Evolutionary conservation across 2,329 filamentous ascomycete genomes (phyloP).

Genomic region (Epichloe glyceriae): DNA sequence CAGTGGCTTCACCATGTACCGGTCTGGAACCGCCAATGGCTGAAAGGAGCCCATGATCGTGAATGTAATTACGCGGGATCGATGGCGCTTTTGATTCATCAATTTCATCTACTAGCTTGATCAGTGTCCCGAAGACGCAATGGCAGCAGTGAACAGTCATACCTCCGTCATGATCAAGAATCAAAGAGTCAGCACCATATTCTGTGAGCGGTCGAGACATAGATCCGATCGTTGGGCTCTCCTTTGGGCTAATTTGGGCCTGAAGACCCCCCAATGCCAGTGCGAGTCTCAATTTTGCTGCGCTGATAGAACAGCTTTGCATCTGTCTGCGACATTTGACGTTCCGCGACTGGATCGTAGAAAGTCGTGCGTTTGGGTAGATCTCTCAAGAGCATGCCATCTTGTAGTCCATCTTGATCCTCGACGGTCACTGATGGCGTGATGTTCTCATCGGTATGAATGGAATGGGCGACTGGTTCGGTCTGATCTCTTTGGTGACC

Average conservation of each 20-base stretch:
- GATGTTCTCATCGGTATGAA: background rate
- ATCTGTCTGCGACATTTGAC: slow-evolving; percentile 86
- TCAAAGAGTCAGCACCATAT: slow-evolving; percentile 23
- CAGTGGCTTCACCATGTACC: slow-evolving; percentile 20
- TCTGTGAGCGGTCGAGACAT: slow-evolving; percentile 23
- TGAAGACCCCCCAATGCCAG: slow-evolving; percentile 16
- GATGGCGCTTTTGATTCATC: slow-evolving; percentile 4
- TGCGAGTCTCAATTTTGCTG: slow-evolving; percentile 52
- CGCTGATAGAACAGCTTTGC: slow-evolving; percentile 93
- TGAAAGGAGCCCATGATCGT: background rate
- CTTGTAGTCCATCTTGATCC: slow-evolving; percentile 25
- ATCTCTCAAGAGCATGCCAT: slow-evolving; percentile 49
- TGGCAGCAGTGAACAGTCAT: slow-evolving; percentile 5
- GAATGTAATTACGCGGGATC: background rate
- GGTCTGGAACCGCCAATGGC: slow-evolving; percentile 17
- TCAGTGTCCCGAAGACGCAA: slow-evolving; percentile 1
- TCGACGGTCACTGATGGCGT: slow-evolving; percentile 6
- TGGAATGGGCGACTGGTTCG: background rate
- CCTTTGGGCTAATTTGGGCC: slow-evolving; percentile 30
- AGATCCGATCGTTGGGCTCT: slow-evolving; percentile 31
- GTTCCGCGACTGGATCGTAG: slow-evolving; percentile 88
- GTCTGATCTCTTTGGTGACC: background rate
- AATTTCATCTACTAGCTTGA: slow-evolving; percentile 5
- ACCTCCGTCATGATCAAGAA: slow-evolving; percentile 18
- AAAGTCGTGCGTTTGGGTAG: slow-evolving; percentile 64